Base-by-base conservation (phyloP, 768 basidiomycete genomes). In the Russula virescens region DNA sequence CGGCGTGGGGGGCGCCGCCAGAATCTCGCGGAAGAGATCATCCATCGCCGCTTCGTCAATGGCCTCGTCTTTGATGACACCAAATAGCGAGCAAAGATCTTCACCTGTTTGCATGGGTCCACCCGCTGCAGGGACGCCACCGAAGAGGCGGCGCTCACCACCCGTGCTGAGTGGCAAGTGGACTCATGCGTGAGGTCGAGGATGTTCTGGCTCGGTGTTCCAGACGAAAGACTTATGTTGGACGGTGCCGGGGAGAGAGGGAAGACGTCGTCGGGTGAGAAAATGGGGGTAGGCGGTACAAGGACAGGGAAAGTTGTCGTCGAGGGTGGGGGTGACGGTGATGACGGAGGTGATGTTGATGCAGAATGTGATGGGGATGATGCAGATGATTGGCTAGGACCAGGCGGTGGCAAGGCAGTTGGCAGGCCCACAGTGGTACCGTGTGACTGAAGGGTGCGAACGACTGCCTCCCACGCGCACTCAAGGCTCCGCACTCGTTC, bases 161-260 rank as follows among this genome's bases (percentile, higher is more conserved):
- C 88, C 91, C 91, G 91, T 94, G 91, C 91, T 88, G 89, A 87
- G 87, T 94, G 91, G 91, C 91, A 85, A 94, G 91, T 89, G 86
- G 88, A 76, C 73, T 86, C 80, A 73, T 74, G 73, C 64, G 75
- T 73, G 67, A 64, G 58, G 19, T 71, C 73, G 68, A 74, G 67
- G 72, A 74, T 61, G 55, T 47, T 69, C 53, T 66, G 60, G 65
- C 67, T 73, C 70, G 72, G 73, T 68, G 66, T 72, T 72, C 64
- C 63, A 64, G 61, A 71, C 51, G 63, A 66, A 66, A 64, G 67
- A 60, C 55, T 68, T 66, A 64, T 61, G 28, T 65, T 66, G 67
- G 75, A 68, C 49, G 74, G 69, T 38, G 75, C 61, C 48, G 76
- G 72, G 16, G 75, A 71, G 38, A 75, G 71, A 53, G 75, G 74